Base-by-base conservation (phyloP, 495 filamentous ascomycete genomes). In the Neurospora sp. region DNA sequence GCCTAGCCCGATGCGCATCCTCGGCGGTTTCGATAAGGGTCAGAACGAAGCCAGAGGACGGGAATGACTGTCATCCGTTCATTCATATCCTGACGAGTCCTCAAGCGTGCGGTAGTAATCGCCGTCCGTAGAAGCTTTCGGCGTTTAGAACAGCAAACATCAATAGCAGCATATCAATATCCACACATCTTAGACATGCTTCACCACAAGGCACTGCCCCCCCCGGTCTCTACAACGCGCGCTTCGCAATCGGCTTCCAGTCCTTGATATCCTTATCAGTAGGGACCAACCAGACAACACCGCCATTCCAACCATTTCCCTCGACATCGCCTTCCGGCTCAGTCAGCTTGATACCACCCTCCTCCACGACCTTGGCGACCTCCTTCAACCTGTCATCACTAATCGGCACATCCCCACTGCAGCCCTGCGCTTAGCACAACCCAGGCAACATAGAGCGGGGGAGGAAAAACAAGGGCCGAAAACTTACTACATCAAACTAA, bases 401-500 rank as follows among this genome's bases (percentile, higher is more conserved):
- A 38, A 81, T 78, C 5, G 74, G 66, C 49, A 74, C 71, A 46
- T 75, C 71, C 5, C 80, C 80, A 71, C 79, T 81, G 60, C 23
- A 12, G 54, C 54, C 4, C 20, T 54, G 23, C 76, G 38, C 66
- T 75, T 40, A 66, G 11, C 38, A 7, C 39, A 41, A 1, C 23
- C 3, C 11, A 31, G 37, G n/a, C 8, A 37, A 31, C 42, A 37
- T 4, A 16, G 20, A 31, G 10, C 70, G 31, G 42, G 16, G 38
- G 2, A 42, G 1, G 31, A n/a, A 39, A 66, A 62, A 2, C 40
- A 69, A 20, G 31, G 8, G 31, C 0, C 5, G 2, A 66, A 23
- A 10, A 79, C 80, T 75, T 72, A 81, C 80, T 82, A 82, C 70
- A 79, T 76, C 74, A 82, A 70, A 72, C 79, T 80, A 39, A 82